Evolutionary conservation across 345 rosid genomes (phyloP), one percentile per base, ranked within the genome.

Genomic region (Salix koriyanagi): DNA sequence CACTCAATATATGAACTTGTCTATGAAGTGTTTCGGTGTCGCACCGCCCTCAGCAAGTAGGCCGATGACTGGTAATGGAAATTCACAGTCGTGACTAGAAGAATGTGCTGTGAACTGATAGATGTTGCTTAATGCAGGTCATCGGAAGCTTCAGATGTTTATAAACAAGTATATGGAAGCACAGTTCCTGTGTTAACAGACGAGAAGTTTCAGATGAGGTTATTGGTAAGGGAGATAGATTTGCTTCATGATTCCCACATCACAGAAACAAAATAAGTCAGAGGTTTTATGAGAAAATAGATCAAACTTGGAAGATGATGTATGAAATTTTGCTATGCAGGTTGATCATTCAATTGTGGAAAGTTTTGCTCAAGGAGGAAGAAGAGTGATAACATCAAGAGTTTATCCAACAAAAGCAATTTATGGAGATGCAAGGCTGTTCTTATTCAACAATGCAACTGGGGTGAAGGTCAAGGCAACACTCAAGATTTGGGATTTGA

Each of bases 261-360:
- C 12, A 21, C 65, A 10, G 44, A 41, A 41, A 7, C 9, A 41
- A 41, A 41, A 41, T 41, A 46, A 46, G 50, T 46, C 4, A 13
- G 50, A 46, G 50, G 50, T 64, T n/a, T 34, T 64, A 9, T 12
- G 37, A 26, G 34, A 28, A 41, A 41, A 41, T 41, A 41, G 2
- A 10, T 41, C 44, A 11, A 41, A 41, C 44, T 41, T 41, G 3
- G 44, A 41, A 41, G 67, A 25, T 26, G 23, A 23, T 28, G 0
- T 7, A 28, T 23, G 67, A 69, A 26, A 28, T 60, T 7, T 8
- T 66, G n/a, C 69, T 28, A 0, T 69, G 48, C 81, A 92, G 99
- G 97, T 95, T 26, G 99, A 95, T 85, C 99, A 93, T 86, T 95
- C 99, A 12, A 92, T 95, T 34, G 89, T 96, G 37, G 99, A 96